Percentiles rank a stretch among this genome's conserved stretches.
Evolutionary conservation across 208 protist species (phyloP).

Genomic region (Angomonas ambiguus): DNA sequence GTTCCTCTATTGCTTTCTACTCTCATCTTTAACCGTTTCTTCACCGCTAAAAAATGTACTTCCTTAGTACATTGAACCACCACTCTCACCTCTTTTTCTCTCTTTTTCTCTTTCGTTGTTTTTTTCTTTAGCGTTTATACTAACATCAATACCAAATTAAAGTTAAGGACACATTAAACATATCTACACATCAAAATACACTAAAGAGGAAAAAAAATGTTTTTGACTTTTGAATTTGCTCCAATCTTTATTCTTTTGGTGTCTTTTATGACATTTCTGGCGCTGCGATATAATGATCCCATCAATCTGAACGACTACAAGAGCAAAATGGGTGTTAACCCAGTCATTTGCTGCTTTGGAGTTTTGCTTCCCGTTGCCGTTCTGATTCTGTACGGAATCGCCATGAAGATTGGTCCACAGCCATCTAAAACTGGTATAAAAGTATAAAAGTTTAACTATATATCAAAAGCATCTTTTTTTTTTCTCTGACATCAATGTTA

Average conservation of each 20-base stretch:
- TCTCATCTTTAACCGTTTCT: too few relatives aligned
- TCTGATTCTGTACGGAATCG: slow-evolving; percentile 46
- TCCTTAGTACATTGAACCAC: background rate
- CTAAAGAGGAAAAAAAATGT: slow-evolving; percentile 27
- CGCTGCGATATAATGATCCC: slow-evolving; percentile 52
- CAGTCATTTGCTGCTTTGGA: slow-evolving; percentile 33
- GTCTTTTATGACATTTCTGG: slow-evolving; percentile 48
- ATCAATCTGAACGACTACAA: slow-evolving; percentile 50
- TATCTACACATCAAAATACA: background rate
- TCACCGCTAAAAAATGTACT: too few relatives aligned
- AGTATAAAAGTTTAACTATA: slow-evolving; percentile 17
- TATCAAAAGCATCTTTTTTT: slow-evolving; percentile 5
- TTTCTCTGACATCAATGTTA: background rate
- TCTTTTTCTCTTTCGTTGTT: background rate
- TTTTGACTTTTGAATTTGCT: slow-evolving; percentile 59
- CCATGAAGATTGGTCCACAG: slow-evolving; percentile 52
- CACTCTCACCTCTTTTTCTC: background rate
- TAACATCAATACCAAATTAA: background rate
- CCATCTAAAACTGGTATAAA: slow-evolving; percentile 47
- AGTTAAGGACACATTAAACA: too few relatives aligned
- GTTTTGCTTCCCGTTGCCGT: slow-evolving; percentile 50
- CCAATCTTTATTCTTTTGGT: slow-evolving; percentile 51
- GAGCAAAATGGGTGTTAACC: slow-evolving; percentile 55
- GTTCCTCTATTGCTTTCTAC: background rate
- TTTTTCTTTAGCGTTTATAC: background rate